phyloP scores from a whole-genome alignment of 2,329 filamentous ascomycete genomes.

The Xylariaceae sp. region DNA sequence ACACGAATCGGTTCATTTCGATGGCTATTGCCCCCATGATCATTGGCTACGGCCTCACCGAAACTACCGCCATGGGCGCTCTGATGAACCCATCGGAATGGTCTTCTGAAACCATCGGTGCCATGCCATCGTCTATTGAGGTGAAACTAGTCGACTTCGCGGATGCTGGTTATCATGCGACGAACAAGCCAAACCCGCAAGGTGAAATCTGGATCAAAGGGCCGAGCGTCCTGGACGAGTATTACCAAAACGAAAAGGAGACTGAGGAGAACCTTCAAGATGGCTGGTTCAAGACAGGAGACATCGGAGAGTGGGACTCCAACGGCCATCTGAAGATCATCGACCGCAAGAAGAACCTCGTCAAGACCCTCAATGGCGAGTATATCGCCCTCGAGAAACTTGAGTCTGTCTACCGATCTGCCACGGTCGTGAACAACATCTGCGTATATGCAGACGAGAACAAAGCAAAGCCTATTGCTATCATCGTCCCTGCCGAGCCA shows the following conservation, averaged over 20 bases:
- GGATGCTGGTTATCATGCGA: slow-evolving; percentile 75
- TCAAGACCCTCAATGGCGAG: slow-evolving; percentile 78
- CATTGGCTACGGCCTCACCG: slow-evolving; percentile 80
- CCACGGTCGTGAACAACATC: slow-evolving; percentile 50
- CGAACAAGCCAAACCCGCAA: slow-evolving; percentile 71
- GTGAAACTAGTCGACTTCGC: slow-evolving; percentile 82
- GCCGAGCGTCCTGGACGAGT: slow-evolving; percentile 64
- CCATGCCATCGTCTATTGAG: slow-evolving; percentile 70
- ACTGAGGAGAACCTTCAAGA: slow-evolving; percentile 68
- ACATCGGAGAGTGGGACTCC: slow-evolving; percentile 73
- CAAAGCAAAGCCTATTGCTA: slow-evolving; percentile 51
- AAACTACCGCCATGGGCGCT: slow-evolving; percentile 74
- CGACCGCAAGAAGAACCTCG: slow-evolving; percentile 85
- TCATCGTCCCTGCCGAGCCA: slow-evolving; percentile 54
- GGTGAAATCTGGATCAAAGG: slow-evolving; percentile 89
- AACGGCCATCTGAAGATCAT: slow-evolving; percentile 73
- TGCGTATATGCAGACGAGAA: slow-evolving; percentile 51
- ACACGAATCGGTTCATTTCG: slow-evolving; percentile 83
- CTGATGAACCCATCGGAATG: slow-evolving; percentile 75
- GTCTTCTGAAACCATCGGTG: slow-evolving; percentile 69
- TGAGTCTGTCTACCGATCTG: slow-evolving; percentile 50
- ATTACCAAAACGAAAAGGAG: slow-evolving; percentile 75
- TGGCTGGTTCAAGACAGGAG: slow-evolving; percentile 85
- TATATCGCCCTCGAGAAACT: slow-evolving; percentile 79
- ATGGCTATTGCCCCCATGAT: slow-evolving; percentile 89